Evolutionary conservation across 1,284 basidiomycete species (phyloP).

Genomic region (Porphyrellus sp.): DNA sequence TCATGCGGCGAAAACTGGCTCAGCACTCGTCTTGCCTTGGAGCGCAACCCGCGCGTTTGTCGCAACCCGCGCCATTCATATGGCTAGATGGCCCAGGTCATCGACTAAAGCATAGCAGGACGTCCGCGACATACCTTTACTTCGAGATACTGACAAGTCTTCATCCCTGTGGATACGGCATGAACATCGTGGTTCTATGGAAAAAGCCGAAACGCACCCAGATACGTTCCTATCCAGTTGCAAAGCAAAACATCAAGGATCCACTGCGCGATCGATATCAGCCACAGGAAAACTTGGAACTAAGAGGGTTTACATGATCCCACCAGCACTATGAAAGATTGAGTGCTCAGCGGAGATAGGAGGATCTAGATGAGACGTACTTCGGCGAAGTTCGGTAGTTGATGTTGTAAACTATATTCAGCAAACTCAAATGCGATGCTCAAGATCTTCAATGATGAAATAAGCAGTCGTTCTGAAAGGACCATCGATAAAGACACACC

Average conservation of each 20-base stretch:
- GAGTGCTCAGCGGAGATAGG: constrained; percentile 20
- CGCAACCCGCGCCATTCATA: constrained; percentile 82
- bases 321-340: constrained; percentile 67
- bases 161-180: constrained; percentile 58
- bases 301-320: constrained; percentile 64
- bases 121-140: constrained; percentile 57
- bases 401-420: constrained; percentile 81
- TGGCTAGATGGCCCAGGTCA: constrained; percentile 44
- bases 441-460: constrained; percentile 54
- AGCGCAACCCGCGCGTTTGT: constrained; percentile 69
- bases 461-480: constrained; percentile 3
- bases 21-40: constrained; percentile 72
- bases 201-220: constrained; percentile 45
- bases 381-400: constrained; percentile 80
- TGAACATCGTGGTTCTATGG: neutral
- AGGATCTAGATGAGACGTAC: constrained; percentile 39
- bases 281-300: neutral
- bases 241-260: constrained; percentile 79
- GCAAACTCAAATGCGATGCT: constrained; percentile 83
- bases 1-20: constrained; percentile 83
- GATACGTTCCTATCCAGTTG: constrained; percentile 82
- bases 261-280: constrained; percentile 52
- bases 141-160: constrained; percentile 79
- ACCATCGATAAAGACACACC: constrained; percentile 43
- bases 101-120: neutral